A percentile compares a stretch with the other conserved stretches of the same genome.
Evolutionary conservation across 805 yeast genomes (phyloP).

Genomic region (Kluyveromyces wickerhamii): DNA sequence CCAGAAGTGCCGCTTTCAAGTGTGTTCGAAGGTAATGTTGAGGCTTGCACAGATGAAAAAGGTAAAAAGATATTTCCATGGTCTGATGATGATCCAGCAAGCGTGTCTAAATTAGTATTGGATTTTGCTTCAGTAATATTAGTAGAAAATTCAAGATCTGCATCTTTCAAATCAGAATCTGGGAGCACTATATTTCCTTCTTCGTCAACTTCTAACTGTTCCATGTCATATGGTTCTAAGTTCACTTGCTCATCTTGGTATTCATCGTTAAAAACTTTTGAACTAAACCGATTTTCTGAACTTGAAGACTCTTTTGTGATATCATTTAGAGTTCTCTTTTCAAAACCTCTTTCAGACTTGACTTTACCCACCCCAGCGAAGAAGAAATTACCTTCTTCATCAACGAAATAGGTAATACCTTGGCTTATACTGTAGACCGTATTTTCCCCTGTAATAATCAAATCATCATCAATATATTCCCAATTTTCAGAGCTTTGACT

Average conservation of each 20-base stretch:
- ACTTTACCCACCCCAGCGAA: slow-evolving; percentile 13
- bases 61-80: neutral
- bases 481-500: slow-evolving; percentile 3
- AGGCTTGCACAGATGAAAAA: neutral
- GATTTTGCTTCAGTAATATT: too few relatives aligned
- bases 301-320: too few relatives aligned
- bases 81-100: neutral
- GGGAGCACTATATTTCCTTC: slow-evolving; percentile 14
- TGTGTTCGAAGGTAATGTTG: too few relatives aligned
- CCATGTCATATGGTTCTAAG: slow-evolving; percentile 12
- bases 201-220: slow-evolving; percentile 16
- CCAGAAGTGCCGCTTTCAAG: neutral
- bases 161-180: slow-evolving; percentile 6
- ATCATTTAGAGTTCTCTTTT: too few relatives aligned
- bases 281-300: too few relatives aligned
- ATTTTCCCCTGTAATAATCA: slow-evolving; percentile 14
- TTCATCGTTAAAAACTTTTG: slow-evolving; percentile 10
- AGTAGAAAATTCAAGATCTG: neutral
- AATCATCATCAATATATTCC: slow-evolving; percentile 10
- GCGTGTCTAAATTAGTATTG: too few relatives aligned
- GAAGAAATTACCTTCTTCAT: slow-evolving; percentile 19
- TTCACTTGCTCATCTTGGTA: slow-evolving; percentile 18
- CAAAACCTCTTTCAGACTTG: too few relatives aligned
- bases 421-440: slow-evolving; percentile 16
- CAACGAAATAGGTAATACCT: slow-evolving; percentile 19